Evolutionary conservation across 2,329 filamentous ascomycete species (phyloP), one percentile per base, ranked within the genome.

Genomic region (Fusarium coicis): DNA sequence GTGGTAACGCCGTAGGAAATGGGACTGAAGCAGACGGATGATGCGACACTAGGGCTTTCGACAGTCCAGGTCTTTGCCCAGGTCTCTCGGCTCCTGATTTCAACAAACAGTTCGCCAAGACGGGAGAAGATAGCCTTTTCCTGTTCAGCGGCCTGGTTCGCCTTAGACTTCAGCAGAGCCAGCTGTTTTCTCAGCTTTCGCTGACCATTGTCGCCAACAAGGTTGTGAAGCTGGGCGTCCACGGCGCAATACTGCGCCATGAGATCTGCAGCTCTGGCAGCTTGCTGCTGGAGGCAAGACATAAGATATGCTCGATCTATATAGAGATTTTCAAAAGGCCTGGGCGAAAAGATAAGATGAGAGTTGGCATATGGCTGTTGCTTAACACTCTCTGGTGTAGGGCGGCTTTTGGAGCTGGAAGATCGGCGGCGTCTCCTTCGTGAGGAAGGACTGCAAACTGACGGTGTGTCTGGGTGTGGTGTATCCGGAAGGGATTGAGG

Each of bases 31-130:
- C 52, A 59, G 32, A 58, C 65, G 19, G 66, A 57, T 14, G 72
- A 70, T 28, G 47, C 49, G 16, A 70, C 46, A 14, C 67, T 58
- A 19, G 59, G 70, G 66, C 59, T 72, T 54, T 56, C 60, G 19
- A 52, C 40, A 57, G 60, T 62, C 56, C 50, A 55, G 34, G 61
- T 76, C 42, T 81, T 79, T 36, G 74, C 74, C 81, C 81, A 83
- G 5, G 83, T 78, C 57, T 85, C 83, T 7, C 83, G 81, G 43
- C 82, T 84, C 71, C 85, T 83, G 19, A 87, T 83, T 77, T 90
- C 87, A 21, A 85, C 78, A 39, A 84, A 81, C 19, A 90, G 72
- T 64, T 89, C 87, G 18, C 83, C 80, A n/a, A 90, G 79, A 6
- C 87, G 81, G 21, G 80, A 64, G 43, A 86, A 77, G 11, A 88